Base-by-base conservation (phyloP, 2,329 filamentous ascomycete species). In the Xylariaceae sp. region DNA sequence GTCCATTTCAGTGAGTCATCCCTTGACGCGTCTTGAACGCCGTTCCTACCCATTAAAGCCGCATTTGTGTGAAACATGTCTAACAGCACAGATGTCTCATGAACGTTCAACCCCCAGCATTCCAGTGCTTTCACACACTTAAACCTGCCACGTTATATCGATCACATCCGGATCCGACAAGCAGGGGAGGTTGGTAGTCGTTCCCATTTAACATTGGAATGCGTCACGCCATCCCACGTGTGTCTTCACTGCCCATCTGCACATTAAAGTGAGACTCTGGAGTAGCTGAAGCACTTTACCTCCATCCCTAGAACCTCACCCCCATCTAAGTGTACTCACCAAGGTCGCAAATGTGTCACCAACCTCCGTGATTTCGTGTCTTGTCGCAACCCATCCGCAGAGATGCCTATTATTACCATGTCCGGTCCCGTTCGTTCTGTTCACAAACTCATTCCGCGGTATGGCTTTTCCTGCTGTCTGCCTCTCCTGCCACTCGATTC, bases 401-500 rank as follows among this genome's bases (percentile, higher is more conserved):
- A 30, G 41, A 56, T 51, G 51, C 3, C 7, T 8, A 35, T 34
- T 30, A 30, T 30, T 41, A 18, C 15, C 13, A 6, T 8, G 23
- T 41, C 55, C 57, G 51, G 62, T 44, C 58, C 52, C 57, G 52
- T 13, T 41, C 45, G 41, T n/a, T 53, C 41, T 6, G 30, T 23
- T n/a, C 10, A 30, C 23, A 15, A 13, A 13, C 47, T 53, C 68
- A 69, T 69, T 69, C 68, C 68, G 64, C 55, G 44, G 49, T 15
- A 69, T 67, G 67, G 66, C 67, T 53, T 49, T 51, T 56, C 44
- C 54, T 15, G 10, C 41, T 3, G 11, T 53, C 54, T 56, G 58
- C 66, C 63, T 59, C 61, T 58, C 67, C 66, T 60, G 65, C 68
- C 67, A 61, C 66, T 53, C 55, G 52, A 51, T 65, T 66, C 17